These are phyloP conservation scores for Phallus indusiatus DNA, from an alignment of 768 basidiomycete genomes.

Conservation along the genomic window DNA sequence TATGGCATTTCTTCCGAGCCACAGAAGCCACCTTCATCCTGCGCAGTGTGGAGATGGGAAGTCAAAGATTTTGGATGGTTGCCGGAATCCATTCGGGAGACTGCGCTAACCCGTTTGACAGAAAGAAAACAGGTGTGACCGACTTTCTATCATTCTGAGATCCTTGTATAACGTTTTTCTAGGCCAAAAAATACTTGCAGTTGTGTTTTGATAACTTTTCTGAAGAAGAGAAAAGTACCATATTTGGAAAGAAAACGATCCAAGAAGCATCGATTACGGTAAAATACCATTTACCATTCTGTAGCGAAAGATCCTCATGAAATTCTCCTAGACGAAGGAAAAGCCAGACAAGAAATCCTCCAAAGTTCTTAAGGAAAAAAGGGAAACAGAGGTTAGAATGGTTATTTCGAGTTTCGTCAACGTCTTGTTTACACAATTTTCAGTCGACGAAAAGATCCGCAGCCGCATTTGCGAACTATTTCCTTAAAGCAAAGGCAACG, in stretches of 20 bases:
- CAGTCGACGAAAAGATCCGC: slow-evolving; percentile 59
- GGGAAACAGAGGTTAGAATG: slow-evolving; percentile 39
- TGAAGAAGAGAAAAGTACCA: slow-evolving; percentile 42
- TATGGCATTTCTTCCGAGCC: slow-evolving; percentile 60
- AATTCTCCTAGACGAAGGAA: slow-evolving; percentile 49
- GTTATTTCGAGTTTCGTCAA: background rate
- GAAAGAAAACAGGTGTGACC: slow-evolving; percentile 57
- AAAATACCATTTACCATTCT: slow-evolving; percentile 6
- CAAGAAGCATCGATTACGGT: slow-evolving; percentile 25
- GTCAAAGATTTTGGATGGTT: slow-evolving; percentile 57
- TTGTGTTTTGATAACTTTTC: slow-evolving; percentile 48
- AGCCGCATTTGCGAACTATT: slow-evolving; percentile 70
- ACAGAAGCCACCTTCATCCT: slow-evolving; percentile 44
- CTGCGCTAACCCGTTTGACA: slow-evolving; percentile 44
- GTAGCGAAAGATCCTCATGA: background rate
- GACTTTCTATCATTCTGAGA: background rate
- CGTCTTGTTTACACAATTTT: background rate
- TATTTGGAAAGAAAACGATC: slow-evolving; percentile 44
- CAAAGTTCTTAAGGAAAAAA: slow-evolving; percentile 63
- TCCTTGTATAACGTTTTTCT: background rate
- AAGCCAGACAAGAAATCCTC: slow-evolving; percentile 57
- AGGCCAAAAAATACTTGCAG: slow-evolving; percentile 55
- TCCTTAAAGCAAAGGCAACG: slow-evolving; percentile 49
- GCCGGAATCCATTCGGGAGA: slow-evolving; percentile 56
- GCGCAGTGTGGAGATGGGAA: slow-evolving; percentile 85